phyloP scores from a whole-genome alignment of 805 yeast genomes.

The Torulaspora quercuum region DNA sequence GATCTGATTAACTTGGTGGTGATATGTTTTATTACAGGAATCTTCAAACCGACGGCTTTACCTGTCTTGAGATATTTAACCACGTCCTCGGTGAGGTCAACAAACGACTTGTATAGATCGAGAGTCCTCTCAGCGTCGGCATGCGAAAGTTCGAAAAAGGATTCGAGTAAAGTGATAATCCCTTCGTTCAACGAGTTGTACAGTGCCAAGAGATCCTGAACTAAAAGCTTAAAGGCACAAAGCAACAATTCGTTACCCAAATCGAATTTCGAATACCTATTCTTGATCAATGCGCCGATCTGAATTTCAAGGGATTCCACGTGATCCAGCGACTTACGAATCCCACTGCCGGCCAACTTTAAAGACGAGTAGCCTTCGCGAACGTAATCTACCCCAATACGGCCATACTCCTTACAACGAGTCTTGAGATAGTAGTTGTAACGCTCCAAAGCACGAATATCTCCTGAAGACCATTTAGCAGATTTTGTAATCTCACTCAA shows the following conservation, averaged over 20 bases:
- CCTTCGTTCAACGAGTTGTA: slow-evolving; percentile 94
- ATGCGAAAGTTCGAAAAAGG: slow-evolving; percentile 88
- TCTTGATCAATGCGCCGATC: slow-evolving; percentile 68
- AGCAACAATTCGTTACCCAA: slow-evolving; percentile 79
- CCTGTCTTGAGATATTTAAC: slow-evolving; percentile 86
- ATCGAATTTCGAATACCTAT: slow-evolving; percentile 74
- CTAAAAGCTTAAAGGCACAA: slow-evolving; percentile 81
- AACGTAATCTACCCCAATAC: slow-evolving; percentile 69
- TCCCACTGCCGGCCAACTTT: slow-evolving; percentile 48
- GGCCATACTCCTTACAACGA: slow-evolving; percentile 66
- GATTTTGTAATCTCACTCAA: slow-evolving; percentile 38
- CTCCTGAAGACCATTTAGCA: slow-evolving; percentile 39
- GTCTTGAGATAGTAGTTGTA: slow-evolving; percentile 69
- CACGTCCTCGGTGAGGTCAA: slow-evolving; percentile 79
- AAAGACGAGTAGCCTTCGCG: slow-evolving; percentile 57
- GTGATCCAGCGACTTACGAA: slow-evolving; percentile 75
- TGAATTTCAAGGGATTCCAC: slow-evolving; percentile 82
- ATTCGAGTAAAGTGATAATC: slow-evolving; percentile 87
- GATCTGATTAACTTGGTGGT: slow-evolving; percentile 88
- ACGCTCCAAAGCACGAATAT: slow-evolving; percentile 53
- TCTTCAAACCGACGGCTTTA: slow-evolving; percentile 83
- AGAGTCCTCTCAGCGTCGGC: slow-evolving; percentile 84
- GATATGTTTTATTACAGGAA: slow-evolving; percentile 95
- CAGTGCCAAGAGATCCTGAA: slow-evolving; percentile 80
- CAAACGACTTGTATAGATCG: slow-evolving; percentile 78